phyloP scores from a whole-genome alignment of 371 early-diverging fungal genomes.

The Rhizomucor pusillus region DNA sequence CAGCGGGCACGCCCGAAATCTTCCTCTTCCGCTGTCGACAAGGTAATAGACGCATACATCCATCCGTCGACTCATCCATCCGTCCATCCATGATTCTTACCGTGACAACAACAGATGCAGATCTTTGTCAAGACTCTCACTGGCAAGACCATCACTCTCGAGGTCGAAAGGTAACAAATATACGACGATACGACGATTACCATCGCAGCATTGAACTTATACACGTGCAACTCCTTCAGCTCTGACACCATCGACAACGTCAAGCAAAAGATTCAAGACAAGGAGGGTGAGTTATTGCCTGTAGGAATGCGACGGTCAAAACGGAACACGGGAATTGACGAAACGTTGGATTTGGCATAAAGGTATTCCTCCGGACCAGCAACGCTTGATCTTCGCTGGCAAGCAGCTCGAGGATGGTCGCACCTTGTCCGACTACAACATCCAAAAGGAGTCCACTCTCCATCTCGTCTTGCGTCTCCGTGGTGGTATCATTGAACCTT shows the following conservation, averaged over 20 bases:
- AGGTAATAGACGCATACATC: conserved; percentile 17
- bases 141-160: conserved; percentile 94
- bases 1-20: not conserved
- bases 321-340: not conserved
- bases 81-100: conserved; percentile 5
- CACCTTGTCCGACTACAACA: conserved; percentile 85
- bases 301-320: too few species aligned
- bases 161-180: conserved; percentile 85
- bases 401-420: conserved; percentile 99
- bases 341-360: not conserved
- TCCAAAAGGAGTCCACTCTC: conserved; percentile 97
- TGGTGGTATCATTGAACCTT: conserved; percentile 97
- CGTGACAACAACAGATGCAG: conserved; percentile 48
- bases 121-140: conserved; percentile 90
- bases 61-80: conserved; percentile 19
- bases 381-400: conserved; percentile 99
- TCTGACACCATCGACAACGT: conserved; percentile 65
- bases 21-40: conserved; percentile 3
- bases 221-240: conserved; percentile 26
- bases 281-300: conserved; percentile 66
- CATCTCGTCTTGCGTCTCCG: conserved; percentile 98
- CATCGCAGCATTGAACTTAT: conserved; percentile 17
- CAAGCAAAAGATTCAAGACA: conserved; percentile 97
- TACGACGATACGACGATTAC: not conserved
- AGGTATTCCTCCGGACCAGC: conserved; percentile 99